Percentiles rank a stretch among this genome's conserved stretches.
phyloP scores from a whole-genome alignment of 345 rosid genomes.

The Cardamine resedifolia region DNA sequence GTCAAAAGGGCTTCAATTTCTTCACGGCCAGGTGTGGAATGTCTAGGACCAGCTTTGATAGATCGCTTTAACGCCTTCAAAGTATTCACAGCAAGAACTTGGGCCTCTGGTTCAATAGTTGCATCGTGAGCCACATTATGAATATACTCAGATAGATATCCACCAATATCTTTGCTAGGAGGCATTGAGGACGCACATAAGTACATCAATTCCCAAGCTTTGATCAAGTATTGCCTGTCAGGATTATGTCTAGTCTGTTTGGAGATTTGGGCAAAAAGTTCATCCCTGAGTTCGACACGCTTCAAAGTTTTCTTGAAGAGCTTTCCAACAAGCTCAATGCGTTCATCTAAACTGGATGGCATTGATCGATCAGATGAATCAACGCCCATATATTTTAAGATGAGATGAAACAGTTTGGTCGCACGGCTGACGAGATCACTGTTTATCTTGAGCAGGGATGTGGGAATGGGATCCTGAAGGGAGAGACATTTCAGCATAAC shows the following conservation, averaged over 20 bases:
- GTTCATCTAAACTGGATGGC: conserved; percentile 76
- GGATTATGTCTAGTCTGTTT: conserved; percentile 96
- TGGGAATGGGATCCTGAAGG: conserved; percentile 89
- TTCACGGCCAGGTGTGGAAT: conserved; percentile 85
- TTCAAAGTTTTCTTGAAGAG: conserved; percentile 84
- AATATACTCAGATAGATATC: conserved; percentile 85
- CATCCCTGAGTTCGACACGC: conserved; percentile 94
- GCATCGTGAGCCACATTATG: conserved; percentile 76
- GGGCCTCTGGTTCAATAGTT: conserved; percentile 70
- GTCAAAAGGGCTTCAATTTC: conserved; percentile 94
- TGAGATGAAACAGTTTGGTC: conserved; percentile 76
- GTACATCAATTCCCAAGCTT: conserved; percentile 96
- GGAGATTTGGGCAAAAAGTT: conserved; percentile 92
- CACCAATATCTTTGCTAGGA: conserved; percentile 97
- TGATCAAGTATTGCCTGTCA: conserved; percentile 79
- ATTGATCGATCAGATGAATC: conserved; percentile 80
- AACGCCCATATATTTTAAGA: conserved; percentile 88
- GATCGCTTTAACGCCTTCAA: conserved; percentile 87
- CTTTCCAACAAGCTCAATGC: conserved; percentile 84
- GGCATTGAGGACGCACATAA: conserved; percentile 97
- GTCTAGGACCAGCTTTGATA: conserved; percentile 94
- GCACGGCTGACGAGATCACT: conserved; percentile 83
- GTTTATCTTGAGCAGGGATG: conserved; percentile 84
- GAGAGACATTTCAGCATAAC: neutral
- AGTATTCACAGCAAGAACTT: conserved; percentile 73